A percentile compares a stretch with the other conserved stretches of the same genome.
These are phyloP conservation scores for Lineolata rhizophorae DNA, from an alignment of 495 filamentous ascomycete species.

Conservation along the genomic window DNA sequence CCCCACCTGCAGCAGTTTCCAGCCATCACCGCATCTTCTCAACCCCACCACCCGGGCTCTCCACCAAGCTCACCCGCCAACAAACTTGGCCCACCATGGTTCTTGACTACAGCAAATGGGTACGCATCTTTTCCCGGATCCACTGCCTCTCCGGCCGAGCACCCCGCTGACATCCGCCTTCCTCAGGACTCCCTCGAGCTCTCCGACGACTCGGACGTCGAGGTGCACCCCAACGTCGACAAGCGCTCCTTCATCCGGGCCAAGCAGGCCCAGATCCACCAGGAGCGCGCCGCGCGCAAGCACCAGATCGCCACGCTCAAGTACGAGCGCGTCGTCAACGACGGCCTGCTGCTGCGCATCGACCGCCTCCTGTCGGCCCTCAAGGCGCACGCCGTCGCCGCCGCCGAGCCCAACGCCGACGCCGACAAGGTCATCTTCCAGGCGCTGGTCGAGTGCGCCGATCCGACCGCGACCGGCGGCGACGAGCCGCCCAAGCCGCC, in stretches of 20 bases:
- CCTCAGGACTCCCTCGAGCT: slow-evolving; percentile 74
- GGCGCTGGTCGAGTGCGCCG: slow-evolving; percentile 58
- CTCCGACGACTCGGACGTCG: slow-evolving; percentile 92
- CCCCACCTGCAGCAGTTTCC: no score
- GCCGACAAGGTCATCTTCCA: slow-evolving; percentile 72
- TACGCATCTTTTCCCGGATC: slow-evolving; percentile 18
- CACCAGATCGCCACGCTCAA: slow-evolving; percentile 77
- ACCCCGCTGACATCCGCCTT: no score
- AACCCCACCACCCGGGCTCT: no score
- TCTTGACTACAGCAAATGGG: slow-evolving; percentile 90
- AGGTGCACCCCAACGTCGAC: slow-evolving; percentile 97
- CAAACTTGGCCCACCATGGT: no score
- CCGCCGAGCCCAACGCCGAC: slow-evolving; percentile 19
- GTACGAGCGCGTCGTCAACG: slow-evolving; percentile 85
- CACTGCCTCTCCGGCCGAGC: neutral
- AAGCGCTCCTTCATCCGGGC: slow-evolving; percentile 96
- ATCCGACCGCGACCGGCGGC: slow-evolving; percentile 30
- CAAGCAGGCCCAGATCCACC: slow-evolving; percentile 92
- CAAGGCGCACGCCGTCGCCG: slow-evolving; percentile 41
- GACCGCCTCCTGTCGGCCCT: slow-evolving; percentile 51
- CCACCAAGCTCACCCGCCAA: no score
- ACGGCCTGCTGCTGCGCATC: slow-evolving; percentile 67
- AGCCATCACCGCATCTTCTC: no score
- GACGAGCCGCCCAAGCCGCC: slow-evolving; percentile 53
- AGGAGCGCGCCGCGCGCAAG: slow-evolving; percentile 61